Percentiles rank a stretch among this genome's conserved stretches.
These are phyloP conservation scores for Cicer bijugum DNA, from an alignment of 306 rosid genomes.

Conservation along the genomic window DNA sequence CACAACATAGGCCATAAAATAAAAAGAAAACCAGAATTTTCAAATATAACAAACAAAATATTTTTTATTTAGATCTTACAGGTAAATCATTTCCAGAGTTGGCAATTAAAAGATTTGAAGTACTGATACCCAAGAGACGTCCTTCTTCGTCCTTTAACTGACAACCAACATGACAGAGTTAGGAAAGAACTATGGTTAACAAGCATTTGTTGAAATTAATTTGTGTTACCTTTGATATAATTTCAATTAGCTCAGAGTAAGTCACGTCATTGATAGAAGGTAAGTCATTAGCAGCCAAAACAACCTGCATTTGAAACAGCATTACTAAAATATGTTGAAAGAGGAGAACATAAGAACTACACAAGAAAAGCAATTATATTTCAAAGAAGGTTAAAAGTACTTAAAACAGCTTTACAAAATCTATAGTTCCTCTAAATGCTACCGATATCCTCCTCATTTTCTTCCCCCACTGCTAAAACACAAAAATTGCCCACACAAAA, in stretches of 20 bases:
- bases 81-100: constrained; percentile 95
- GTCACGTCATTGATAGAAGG: constrained; percentile 94
- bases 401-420: not conserved
- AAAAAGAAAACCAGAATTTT: constrained; percentile 4
- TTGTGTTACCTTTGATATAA: constrained; percentile 69
- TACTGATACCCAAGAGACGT: constrained; percentile 68
- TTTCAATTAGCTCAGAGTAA: constrained; percentile 74
- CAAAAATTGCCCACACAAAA: not conserved
- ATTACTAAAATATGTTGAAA: constrained; percentile 39
- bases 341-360: constrained; percentile 12
- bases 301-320: constrained; percentile 62
- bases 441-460: not conserved
- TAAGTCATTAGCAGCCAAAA: constrained; percentile 90
- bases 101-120: constrained; percentile 73
- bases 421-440: constrained; percentile 18
- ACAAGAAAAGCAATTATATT: constrained; percentile 17
- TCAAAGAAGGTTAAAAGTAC: constrained; percentile 17
- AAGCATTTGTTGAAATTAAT: constrained; percentile 6
- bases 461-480: not conserved
- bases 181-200: constrained; percentile 35
- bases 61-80: constrained; percentile 54
- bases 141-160: constrained; percentile 85
- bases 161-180: constrained; percentile 41
- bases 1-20: not conserved
- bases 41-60: not conserved